phyloP scores from a whole-genome alignment of 495 filamentous ascomycete genomes.

The Penicillium crystallinum region DNA sequence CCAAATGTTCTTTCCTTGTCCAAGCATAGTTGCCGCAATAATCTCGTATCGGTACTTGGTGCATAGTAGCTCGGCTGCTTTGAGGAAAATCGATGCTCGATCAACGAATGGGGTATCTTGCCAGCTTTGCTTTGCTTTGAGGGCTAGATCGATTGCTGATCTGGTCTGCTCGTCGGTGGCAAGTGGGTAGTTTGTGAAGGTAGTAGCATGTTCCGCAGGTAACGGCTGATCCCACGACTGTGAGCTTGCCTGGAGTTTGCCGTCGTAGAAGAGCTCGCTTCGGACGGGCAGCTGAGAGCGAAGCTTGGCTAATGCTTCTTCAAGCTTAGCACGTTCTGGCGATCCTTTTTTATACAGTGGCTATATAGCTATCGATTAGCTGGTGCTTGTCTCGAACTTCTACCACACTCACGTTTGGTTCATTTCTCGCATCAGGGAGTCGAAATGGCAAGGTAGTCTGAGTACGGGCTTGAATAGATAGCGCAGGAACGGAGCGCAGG shows the following conservation, averaged over 20 bases:
- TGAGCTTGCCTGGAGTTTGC: slow-evolving; percentile 40
- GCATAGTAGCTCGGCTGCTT: slow-evolving; percentile 83
- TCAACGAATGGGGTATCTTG: slow-evolving; percentile 79
- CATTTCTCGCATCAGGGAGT: slow-evolving; percentile 33
- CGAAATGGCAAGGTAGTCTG: slow-evolving; percentile 32
- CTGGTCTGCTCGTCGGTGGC: slow-evolving; percentile 65
- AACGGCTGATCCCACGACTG: slow-evolving; percentile 54
- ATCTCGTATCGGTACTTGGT: slow-evolving; percentile 90
- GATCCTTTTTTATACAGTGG: slow-evolving; percentile 72
- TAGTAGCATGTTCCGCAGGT: slow-evolving; percentile 63
- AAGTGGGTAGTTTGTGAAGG: slow-evolving; percentile 70
- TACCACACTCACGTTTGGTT: slow-evolving; percentile 30
- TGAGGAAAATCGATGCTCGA: slow-evolving; percentile 85
- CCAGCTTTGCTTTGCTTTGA: slow-evolving; percentile 79
- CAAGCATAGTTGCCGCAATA: slow-evolving; percentile 90
- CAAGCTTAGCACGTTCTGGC: slow-evolving; percentile 59
- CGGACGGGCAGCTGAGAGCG: slow-evolving; percentile 42
- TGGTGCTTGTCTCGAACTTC: background rate
- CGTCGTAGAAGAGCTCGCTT: slow-evolving; percentile 49
- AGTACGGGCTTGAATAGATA: slow-evolving; percentile 18
- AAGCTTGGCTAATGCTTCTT: slow-evolving; percentile 55
- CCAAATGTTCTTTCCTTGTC: slow-evolving; percentile 96
- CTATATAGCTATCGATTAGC: slow-evolving; percentile 31
- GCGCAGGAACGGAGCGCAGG: slow-evolving; percentile 8
- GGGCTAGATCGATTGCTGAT: slow-evolving; percentile 70